Conservation (phyloP, 1,284 basidiomycete genomes). For the Anthracocystis panici-leucophaei region DNA sequence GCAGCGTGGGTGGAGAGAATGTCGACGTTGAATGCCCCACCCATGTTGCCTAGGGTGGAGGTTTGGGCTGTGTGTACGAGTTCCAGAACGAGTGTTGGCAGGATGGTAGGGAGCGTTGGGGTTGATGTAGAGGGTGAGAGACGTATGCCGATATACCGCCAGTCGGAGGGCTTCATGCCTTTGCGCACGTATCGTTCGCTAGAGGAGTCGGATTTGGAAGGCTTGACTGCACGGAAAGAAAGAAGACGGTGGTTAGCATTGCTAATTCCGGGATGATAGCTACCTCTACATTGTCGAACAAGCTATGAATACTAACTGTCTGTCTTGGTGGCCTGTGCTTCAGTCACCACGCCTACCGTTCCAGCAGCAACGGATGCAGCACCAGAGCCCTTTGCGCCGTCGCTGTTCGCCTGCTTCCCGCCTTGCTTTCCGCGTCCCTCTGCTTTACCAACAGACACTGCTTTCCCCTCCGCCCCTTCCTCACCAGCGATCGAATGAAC, state of each 20-base stretch:
- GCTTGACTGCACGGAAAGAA: constrained; percentile 14
- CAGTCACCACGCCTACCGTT: constrained; percentile 9
- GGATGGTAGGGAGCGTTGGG: constrained; percentile 2
- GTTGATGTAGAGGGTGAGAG: constrained; percentile 11
- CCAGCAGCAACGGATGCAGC: constrained; percentile 9
- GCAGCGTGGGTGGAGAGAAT: constrained; percentile 37
- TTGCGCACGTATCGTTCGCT: constrained; percentile 28
- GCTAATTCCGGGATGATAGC: neutral
- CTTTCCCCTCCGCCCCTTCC: neutral
- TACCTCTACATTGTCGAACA: neutral
- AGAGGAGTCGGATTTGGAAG: neutral
- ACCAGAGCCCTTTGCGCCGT: constrained; percentile 3
- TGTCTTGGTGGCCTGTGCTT: constrained; percentile 3
- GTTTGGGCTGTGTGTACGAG: constrained; percentile 37
- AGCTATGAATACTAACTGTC: constrained; percentile 27
- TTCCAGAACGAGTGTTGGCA: constrained; percentile 24
- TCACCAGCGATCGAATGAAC: constrained; percentile 12
- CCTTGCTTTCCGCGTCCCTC: constrained; percentile 6
- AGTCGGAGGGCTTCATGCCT: constrained; percentile 35
- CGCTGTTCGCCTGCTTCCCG: constrained; percentile 7
- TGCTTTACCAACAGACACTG: neutral
- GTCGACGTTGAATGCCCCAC: constrained; percentile 50
- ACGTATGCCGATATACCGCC: constrained; percentile 34
- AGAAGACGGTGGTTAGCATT: constrained; percentile 3
- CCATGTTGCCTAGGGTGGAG: constrained; percentile 37